phyloP scores from a whole-genome alignment of 148 eudicot genomes.

The Rhododendron ferrugineum region DNA sequence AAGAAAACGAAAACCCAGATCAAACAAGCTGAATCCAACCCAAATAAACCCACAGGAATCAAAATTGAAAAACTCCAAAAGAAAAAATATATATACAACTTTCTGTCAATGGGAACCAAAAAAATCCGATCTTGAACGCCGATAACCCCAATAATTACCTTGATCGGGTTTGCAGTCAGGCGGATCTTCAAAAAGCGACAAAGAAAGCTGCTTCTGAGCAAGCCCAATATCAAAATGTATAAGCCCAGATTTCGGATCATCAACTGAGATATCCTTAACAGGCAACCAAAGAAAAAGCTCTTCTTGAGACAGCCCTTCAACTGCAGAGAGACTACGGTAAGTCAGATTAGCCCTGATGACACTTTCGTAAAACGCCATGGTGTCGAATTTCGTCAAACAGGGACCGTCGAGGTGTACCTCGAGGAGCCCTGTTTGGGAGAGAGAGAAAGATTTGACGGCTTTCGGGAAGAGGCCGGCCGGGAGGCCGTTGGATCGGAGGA shows the following conservation, averaged over 20 bases:
- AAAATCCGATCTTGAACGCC: too few relatives aligned
- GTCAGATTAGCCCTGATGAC: slow-evolving; percentile 59
- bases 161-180: slow-evolving; percentile 51
- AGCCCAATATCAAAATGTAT: slow-evolving; percentile 76
- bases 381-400: slow-evolving; percentile 68
- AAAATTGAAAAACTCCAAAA: background rate
- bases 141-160: slow-evolving; percentile 19
- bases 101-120: background rate
- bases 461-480: slow-evolving; percentile 68
- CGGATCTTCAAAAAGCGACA: slow-evolving; percentile 82
- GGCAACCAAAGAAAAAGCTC: slow-evolving; percentile 81
- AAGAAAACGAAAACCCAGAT: background rate
- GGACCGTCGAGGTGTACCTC: slow-evolving; percentile 58
- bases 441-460: slow-evolving; percentile 55
- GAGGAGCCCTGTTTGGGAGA: slow-evolving; percentile 38
- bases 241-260: slow-evolving; percentile 70
- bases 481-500: slow-evolving; percentile 50
- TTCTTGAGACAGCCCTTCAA: slow-evolving; percentile 67
- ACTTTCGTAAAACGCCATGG: slow-evolving; percentile 66
- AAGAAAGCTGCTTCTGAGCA: slow-evolving; percentile 74
- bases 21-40: background rate
- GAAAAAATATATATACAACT: background rate
- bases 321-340: slow-evolving; percentile 59
- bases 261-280: slow-evolving; percentile 58
- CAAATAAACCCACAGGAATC: background rate